Conservation (phyloP, 23 red algal genomes). For the Gracilaria gracilis region DNA sequence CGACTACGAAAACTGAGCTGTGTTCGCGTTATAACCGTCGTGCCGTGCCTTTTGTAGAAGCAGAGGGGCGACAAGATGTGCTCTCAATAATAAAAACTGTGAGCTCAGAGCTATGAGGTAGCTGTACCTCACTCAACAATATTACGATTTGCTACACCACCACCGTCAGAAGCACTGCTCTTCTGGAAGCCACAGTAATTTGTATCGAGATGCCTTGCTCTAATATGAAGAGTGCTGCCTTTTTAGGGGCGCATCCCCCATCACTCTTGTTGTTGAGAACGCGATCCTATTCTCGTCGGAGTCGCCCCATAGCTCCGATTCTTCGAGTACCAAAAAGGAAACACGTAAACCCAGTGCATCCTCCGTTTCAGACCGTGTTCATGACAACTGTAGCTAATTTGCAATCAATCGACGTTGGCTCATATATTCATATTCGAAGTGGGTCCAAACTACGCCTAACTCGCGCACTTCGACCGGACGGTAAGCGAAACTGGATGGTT, state of each 20-base stretch:
- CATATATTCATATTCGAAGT: constrained; percentile 1
- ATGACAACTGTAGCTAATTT: constrained; percentile 1
- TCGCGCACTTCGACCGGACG: constrained; percentile 52
- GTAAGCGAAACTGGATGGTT: constrained; percentile 80
- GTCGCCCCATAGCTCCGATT: not conserved
- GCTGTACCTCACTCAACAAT: too few species aligned
- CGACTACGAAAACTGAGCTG: too few species aligned
- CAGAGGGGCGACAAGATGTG: not conserved
- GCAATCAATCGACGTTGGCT: constrained; percentile 10
- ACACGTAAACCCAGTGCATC: not conserved
- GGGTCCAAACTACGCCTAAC: constrained; percentile 39
- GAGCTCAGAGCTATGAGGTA: too few species aligned
- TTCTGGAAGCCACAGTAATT: not conserved
- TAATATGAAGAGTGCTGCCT: not conserved
- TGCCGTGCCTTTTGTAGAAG: too few species aligned
- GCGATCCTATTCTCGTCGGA: not conserved
- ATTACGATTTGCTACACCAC: not conserved
- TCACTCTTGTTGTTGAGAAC: not conserved
- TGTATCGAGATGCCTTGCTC: not conserved
- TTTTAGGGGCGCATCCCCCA: not conserved
- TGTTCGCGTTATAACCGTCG: too few species aligned
- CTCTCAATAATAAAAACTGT: too few species aligned
- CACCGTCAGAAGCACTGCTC: not conserved
- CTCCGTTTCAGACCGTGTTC: not conserved
- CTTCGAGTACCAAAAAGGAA: not conserved